Evolutionary conservation across 352 stramenopile genomes (phyloP), one percentile per base, ranked within the genome.

Genomic region (Phytopythium chamaehyphon): DNA sequence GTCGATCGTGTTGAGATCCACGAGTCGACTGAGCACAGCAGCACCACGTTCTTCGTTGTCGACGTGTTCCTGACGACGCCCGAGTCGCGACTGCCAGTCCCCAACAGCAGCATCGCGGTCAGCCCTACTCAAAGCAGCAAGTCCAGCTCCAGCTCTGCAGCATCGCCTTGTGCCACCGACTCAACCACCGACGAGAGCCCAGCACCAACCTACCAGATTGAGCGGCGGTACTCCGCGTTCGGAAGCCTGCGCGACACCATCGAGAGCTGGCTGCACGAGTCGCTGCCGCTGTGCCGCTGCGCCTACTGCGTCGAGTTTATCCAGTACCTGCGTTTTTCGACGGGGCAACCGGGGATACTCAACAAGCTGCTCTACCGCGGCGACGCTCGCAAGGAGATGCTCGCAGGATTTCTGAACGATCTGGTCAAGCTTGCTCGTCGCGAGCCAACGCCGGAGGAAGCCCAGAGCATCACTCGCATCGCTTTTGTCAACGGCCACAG

Each of bases 171-270:
- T 40, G 1, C 31, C 26, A n/a, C 45, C 31, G 23, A 28, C n/a
- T 16, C 43, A 3, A 36, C 6, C 14, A 22, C 23, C 23, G 16
- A 23, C 45, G 45, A 51, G 3, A n/a, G 31, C 10, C 18, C 28
- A 33, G 28, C 35, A 2, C 72, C 36, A 48, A 73, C 53, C 45
- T 71, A 60, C 61, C 61, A 35, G 18, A 58, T 86, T 24, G 58
- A 83, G 51, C 71, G 57, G 18, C 54, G 64, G 33, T 86, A 80
- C 57, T 68, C 62, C 31, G 66, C 78, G 6, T 86, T 86, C 37
- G 54, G 63, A n/a, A 49, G 66, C 40, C 48, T 86, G 24, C 65
- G 68, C 28, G 54, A 54, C 1, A 61, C 59, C 2, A 57, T 78
- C 15, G 59, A 60, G 15, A 62, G 61, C 37, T 65, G 78, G 47